phyloP scores from a whole-genome alignment of 306 rosid genomes.

The Benincasa hispida region DNA sequence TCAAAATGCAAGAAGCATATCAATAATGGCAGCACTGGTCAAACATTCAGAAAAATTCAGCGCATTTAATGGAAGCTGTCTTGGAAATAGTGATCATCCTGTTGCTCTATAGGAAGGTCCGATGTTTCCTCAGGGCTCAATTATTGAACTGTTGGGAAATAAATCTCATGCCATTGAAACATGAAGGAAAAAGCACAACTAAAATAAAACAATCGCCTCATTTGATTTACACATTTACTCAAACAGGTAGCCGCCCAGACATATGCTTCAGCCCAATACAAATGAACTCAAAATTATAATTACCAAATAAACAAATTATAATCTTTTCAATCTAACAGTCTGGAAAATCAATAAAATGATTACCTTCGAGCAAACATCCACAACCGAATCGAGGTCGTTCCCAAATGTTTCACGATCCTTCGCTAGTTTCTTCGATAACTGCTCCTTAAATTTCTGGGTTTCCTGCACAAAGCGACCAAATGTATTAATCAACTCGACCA shows the following conservation, averaged over 20 bases:
- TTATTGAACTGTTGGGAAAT: conserved; percentile 19
- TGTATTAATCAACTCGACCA: not conserved
- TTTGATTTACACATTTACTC: not conserved
- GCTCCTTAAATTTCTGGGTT: conserved; percentile 42
- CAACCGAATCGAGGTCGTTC: conserved; percentile 29
- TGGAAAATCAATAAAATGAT: not conserved
- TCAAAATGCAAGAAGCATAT: conserved; percentile 21
- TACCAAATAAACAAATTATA: not conserved
- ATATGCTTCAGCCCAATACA: not conserved
- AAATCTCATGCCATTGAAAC: conserved; percentile 12
- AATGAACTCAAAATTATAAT: not conserved
- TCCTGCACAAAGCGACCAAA: conserved; percentile 24
- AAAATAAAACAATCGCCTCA: not conserved
- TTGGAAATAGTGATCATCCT: conserved; percentile 9
- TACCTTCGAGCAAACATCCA: conserved; percentile 55
- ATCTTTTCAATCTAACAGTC: not conserved
- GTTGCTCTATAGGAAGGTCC: conserved; percentile 1
- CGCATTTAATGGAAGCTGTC: conserved; percentile 27
- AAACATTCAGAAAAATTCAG: conserved; percentile 25
- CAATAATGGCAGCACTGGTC: conserved; percentile 28
- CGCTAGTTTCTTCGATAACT: conserved; percentile 34
- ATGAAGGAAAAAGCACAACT: not conserved
- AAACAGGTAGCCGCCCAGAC: not conserved
- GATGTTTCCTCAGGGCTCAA: conserved; percentile 18
- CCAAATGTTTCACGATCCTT: conserved; percentile 44